phyloP scores from a whole-genome alignment of 257 asterid species.

The Capsicum rhomboideum region DNA sequence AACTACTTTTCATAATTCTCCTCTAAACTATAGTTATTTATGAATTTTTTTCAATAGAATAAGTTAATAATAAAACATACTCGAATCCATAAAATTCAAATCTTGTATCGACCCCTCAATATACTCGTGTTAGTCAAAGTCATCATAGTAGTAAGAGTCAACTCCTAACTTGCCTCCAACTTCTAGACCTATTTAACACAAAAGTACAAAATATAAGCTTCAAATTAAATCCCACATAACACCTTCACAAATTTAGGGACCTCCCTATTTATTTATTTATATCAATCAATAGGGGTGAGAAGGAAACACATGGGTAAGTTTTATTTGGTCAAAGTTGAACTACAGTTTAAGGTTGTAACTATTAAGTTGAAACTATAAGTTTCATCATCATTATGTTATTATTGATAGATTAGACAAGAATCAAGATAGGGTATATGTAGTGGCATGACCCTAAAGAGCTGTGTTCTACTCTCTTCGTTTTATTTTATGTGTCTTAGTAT shows the following conservation, averaged over 20 bases:
- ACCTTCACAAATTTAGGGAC: background rate
- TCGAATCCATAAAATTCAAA: too few relatives aligned
- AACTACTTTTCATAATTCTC: too few relatives aligned
- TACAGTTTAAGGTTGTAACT: background rate
- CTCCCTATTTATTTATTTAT: background rate
- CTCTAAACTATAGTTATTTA: too few relatives aligned
- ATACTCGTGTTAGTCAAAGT: background rate
- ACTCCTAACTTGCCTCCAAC: background rate
- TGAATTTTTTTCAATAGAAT: too few relatives aligned
- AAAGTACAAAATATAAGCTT: too few relatives aligned
- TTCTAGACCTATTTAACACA: background rate
- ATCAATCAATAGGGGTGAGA: background rate
- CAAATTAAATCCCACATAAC: background rate
- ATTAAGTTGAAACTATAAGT: background rate
- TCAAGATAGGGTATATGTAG: background rate
- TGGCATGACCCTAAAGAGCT: background rate
- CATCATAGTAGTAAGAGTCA: background rate
- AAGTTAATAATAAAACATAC: too few relatives aligned
- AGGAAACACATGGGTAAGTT: background rate
- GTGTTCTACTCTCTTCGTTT: background rate
- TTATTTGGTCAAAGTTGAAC: background rate
- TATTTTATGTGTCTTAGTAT: background rate
- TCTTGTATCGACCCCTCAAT: too few relatives aligned
- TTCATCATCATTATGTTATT: background rate
- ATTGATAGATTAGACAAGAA: background rate